Conservation (phyloP, 192 early-diverging fungal species). For the Coemansia sp. region DNA sequence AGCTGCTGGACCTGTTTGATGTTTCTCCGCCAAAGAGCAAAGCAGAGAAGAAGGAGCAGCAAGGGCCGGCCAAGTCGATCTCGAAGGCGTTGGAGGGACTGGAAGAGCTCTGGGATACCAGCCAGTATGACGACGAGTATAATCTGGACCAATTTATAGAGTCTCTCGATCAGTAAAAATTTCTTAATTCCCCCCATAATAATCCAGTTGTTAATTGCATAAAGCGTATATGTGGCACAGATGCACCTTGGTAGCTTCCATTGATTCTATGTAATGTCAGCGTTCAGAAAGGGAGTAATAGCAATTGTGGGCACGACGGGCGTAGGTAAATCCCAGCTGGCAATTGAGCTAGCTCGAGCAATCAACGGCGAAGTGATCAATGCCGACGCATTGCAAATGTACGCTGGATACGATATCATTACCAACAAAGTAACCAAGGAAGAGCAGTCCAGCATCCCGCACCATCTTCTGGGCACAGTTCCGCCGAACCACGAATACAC, state of each 20-base stretch:
- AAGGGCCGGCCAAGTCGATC: conserved; percentile 29
- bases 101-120: conserved; percentile 88
- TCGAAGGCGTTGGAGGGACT: conserved; percentile 59
- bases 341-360: conserved; percentile 79
- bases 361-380: conserved; percentile 89
- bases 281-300: conserved; percentile 48
- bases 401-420: conserved; percentile 84
- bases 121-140: conserved; percentile 82
- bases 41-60: conserved; percentile 5
- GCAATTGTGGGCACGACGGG: conserved; percentile 88
- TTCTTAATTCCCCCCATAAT: neutral
- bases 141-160: conserved; percentile 77
- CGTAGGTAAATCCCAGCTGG: conserved; percentile 94
- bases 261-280: conserved; percentile 7
- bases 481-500: conserved; percentile 74
- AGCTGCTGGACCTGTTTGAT: conserved; percentile 91
- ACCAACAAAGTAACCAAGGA: conserved; percentile 87
- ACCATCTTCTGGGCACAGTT: conserved; percentile 86
- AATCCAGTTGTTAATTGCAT: too few species aligned
- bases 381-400: conserved; percentile 95
- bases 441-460: conserved; percentile 67
- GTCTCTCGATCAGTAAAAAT: conserved; percentile 42
- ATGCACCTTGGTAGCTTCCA: too few species aligned
- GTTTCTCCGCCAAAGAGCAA: conserved; percentile 52
- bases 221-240: too few species aligned